These are phyloP conservation scores for Entrophospora sp. DNA, from an alignment of 192 early-diverging fungal genomes.

Conservation along the genomic window DNA sequence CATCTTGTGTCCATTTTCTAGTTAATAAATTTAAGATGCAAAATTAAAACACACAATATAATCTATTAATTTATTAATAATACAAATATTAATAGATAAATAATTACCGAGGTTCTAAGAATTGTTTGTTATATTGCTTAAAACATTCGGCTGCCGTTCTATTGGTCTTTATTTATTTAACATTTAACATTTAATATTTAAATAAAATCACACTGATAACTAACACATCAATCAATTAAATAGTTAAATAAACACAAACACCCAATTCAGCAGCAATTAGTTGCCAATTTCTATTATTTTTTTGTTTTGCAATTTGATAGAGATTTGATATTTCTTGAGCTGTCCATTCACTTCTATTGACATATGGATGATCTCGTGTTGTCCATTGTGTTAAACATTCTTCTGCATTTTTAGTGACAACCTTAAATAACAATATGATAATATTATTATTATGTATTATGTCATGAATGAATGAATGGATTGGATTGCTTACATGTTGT, in stretches of 20 bases:
- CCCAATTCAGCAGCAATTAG: conserved; percentile 36
- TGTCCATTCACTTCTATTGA: conserved; percentile 64
- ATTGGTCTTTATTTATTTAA: conserved; percentile 32
- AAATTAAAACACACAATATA: neutral
- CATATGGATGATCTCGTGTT: conserved; percentile 65
- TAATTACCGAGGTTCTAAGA: conserved; percentile 3
- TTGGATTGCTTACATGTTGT: conserved; percentile 21
- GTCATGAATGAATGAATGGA: neutral
- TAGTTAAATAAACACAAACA: too few species aligned
- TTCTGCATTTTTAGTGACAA: conserved; percentile 48
- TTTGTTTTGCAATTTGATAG: conserved; percentile 31
- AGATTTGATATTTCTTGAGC: conserved; percentile 45
- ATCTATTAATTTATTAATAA: too few species aligned
- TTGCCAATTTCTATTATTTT: conserved; percentile 54
- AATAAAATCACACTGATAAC: too few species aligned
- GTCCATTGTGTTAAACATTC: conserved; percentile 78
- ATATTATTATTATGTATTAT: neutral
- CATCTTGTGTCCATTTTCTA: conserved; percentile 59
- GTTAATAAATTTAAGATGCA: too few species aligned
- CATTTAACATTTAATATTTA: too few species aligned
- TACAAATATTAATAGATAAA: too few species aligned
- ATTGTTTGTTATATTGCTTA: conserved; percentile 44
- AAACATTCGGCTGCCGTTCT: conserved; percentile 71
- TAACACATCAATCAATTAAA: too few species aligned
- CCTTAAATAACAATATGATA: conserved; percentile 34